Conservation (phyloP, 352 stramenopile species). For the Phytophthora tentaculata region DNA sequence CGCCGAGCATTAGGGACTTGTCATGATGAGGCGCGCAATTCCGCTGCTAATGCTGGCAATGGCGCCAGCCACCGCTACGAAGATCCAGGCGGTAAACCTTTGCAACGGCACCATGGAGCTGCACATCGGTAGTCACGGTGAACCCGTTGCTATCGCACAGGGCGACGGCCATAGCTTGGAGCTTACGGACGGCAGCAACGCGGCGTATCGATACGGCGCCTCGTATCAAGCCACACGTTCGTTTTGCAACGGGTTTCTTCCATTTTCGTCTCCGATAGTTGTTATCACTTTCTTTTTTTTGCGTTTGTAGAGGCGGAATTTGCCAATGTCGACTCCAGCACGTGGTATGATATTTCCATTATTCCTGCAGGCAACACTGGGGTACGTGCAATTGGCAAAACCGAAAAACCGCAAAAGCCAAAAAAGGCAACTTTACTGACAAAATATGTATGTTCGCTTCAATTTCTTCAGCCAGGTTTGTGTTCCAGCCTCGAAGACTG, state of each 20-base stretch:
- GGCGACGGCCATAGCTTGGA: slow-evolving; percentile 21
- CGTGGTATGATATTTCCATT: slow-evolving; percentile 84
- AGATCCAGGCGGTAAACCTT: slow-evolving; percentile 52
- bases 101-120: slow-evolving; percentile 45
- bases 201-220: slow-evolving; percentile 38
- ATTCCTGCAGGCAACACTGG: slow-evolving; percentile 57
- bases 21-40: slow-evolving; percentile 14
- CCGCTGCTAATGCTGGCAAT: slow-evolving; percentile 11
- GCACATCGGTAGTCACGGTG: slow-evolving; percentile 35
- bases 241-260: not conserved
- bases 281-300: slow-evolving; percentile 10
- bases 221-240: slow-evolving; percentile 43
- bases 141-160: slow-evolving; percentile 28
- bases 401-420: not conserved
- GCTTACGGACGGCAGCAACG: slow-evolving; percentile 37
- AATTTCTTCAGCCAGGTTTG: slow-evolving; percentile 50
- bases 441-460: slow-evolving; percentile 4
- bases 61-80: slow-evolving; percentile 22
- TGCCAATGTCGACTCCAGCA: slow-evolving; percentile 52
- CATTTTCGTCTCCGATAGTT: not conserved
- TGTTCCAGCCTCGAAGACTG: slow-evolving; percentile 64
- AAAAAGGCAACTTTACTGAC: slow-evolving; percentile 16
- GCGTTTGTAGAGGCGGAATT: slow-evolving; percentile 66
- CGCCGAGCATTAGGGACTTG: slow-evolving; percentile 2
- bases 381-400: slow-evolving; percentile 32